Percentiles rank a stretch among this genome's conserved stretches.
These are phyloP conservation scores for Kluyveromyces starmeri DNA, from an alignment of 805 yeast genomes.

Conservation along the genomic window DNA sequence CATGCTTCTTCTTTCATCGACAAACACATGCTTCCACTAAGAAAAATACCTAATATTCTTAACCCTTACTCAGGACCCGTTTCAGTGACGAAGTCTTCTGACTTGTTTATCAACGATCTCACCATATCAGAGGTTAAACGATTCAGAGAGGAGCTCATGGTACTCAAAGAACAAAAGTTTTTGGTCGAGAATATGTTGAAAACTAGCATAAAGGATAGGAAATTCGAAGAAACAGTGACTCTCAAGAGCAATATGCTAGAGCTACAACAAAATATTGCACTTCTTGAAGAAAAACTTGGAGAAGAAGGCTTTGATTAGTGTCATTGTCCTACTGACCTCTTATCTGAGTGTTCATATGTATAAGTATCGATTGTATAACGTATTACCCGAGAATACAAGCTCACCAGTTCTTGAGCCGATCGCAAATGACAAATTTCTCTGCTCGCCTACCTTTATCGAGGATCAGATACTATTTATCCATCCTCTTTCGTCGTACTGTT, in stretches of 20 bases:
- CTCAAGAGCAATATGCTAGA: conserved; percentile 53
- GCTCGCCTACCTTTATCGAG: no score
- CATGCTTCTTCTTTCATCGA: conserved; percentile 56
- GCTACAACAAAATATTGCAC: conserved; percentile 39
- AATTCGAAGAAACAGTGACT: conserved; percentile 66
- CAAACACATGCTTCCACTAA: conserved; percentile 54
- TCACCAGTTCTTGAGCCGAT: no score
- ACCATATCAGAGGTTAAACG: conserved; percentile 47
- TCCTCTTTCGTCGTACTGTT: no score
- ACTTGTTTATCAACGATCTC: conserved; percentile 27
- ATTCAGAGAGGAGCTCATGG: conserved; percentile 70
- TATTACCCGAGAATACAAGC: no score
- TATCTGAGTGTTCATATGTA: no score
- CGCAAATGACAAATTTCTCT: no score
- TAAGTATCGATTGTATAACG: no score
- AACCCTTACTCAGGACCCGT: conserved; percentile 16
- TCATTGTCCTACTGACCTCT: no score
- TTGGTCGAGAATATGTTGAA: conserved; percentile 58
- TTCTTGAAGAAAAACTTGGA: conserved; percentile 46
- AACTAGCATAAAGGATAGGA: conserved; percentile 54
- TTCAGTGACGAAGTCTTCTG: conserved; percentile 12
- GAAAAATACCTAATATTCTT: conserved; percentile 44
- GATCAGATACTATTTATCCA: no score
- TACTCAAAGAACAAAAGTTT: conserved; percentile 73
- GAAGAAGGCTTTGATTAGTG: conserved; percentile 34